Conservation (phyloP, 768 basidiomycete genomes). For the Collybia sp. region DNA sequence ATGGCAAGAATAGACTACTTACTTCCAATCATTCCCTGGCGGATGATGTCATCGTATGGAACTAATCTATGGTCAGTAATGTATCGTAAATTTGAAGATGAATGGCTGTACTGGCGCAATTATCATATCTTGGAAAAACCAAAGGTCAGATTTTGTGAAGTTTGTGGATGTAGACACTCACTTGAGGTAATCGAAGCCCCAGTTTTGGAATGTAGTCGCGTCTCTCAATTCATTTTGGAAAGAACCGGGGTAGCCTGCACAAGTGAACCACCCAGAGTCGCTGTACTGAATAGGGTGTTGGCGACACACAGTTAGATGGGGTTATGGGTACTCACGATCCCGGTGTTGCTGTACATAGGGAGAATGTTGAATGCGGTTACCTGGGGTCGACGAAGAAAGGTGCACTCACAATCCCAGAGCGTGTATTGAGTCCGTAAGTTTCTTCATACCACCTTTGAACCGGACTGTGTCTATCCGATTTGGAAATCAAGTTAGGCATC, state of each 20-base stretch:
- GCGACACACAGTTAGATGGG: too few species aligned
- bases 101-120: constrained; percentile 43
- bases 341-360: constrained; percentile 26
- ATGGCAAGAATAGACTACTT: constrained; percentile 12
- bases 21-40: constrained; percentile 52
- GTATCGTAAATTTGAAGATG: background rate
- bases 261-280: constrained; percentile 68
- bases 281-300: constrained; percentile 34
- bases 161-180: constrained; percentile 16
- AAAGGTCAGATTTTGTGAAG: background rate
- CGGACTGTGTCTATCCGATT: constrained; percentile 35
- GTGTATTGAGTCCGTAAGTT: constrained; percentile 52
- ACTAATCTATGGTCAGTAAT: constrained; percentile 24
- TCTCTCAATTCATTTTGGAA: constrained; percentile 57
- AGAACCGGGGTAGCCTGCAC: constrained; percentile 60
- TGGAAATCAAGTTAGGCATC: background rate
- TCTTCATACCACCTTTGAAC: constrained; percentile 54
- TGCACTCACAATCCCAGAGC: constrained; percentile 48
- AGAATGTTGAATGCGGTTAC: background rate
- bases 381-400: background rate
- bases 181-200: constrained; percentile 71
- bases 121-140: constrained; percentile 37
- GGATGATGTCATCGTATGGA: constrained; percentile 54
- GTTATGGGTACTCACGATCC: constrained; percentile 27
- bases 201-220: constrained; percentile 49